Percentiles rank a stretch among this genome's conserved stretches.
Evolutionary conservation across 2,329 filamentous ascomycete genomes (phyloP).

Genomic region (Fusarium falciforme): DNA sequence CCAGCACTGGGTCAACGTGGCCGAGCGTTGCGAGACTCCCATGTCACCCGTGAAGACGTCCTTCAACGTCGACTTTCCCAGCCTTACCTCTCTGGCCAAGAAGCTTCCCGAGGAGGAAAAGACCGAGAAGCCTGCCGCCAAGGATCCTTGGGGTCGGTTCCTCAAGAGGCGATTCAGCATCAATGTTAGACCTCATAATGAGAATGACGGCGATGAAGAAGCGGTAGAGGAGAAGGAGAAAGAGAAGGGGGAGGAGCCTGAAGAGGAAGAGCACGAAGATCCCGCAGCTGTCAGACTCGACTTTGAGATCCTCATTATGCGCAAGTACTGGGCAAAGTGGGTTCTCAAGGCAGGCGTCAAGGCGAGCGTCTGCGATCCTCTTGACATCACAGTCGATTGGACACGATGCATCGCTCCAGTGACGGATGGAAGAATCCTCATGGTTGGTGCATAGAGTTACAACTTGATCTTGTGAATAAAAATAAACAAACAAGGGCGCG

Average conservation of each 20-base stretch:
- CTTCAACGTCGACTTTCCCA: slow-evolving; percentile 34
- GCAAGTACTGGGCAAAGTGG: slow-evolving; percentile 80
- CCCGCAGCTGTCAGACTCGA: slow-evolving; percentile 59
- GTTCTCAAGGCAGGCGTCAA: slow-evolving; percentile 74
- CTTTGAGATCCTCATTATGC: slow-evolving; percentile 71
- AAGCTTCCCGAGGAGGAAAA: slow-evolving; percentile 34
- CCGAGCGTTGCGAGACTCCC: slow-evolving; percentile 67
- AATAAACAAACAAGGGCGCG: not conserved
- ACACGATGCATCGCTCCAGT: slow-evolving; percentile 82
- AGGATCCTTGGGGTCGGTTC: slow-evolving; percentile 52
- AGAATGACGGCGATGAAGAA: slow-evolving; percentile 56
- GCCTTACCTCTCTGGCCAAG: slow-evolving; percentile 36
- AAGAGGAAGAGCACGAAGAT: slow-evolving; percentile 47
- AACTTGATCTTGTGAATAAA: not conserved
- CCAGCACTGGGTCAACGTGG: slow-evolving; percentile 75
- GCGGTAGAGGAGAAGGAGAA: slow-evolving; percentile 46
- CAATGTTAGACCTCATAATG: slow-evolving; percentile 48
- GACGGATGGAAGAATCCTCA: slow-evolving; percentile 79
- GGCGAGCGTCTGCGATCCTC: slow-evolving; percentile 61
- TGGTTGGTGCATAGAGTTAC: slow-evolving; percentile 47
- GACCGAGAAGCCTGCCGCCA: slow-evolving; percentile 37
- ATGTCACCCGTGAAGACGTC: slow-evolving; percentile 50
- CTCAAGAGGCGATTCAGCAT: slow-evolving; percentile 50
- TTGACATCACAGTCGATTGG: slow-evolving; percentile 78
- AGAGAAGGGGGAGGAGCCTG: slow-evolving; percentile 33